A percentile compares a stretch with the other conserved stretches of the same genome.
phyloP scores from a whole-genome alignment of 2,329 filamentous ascomycete genomes.

The Microdochium nivale region DNA sequence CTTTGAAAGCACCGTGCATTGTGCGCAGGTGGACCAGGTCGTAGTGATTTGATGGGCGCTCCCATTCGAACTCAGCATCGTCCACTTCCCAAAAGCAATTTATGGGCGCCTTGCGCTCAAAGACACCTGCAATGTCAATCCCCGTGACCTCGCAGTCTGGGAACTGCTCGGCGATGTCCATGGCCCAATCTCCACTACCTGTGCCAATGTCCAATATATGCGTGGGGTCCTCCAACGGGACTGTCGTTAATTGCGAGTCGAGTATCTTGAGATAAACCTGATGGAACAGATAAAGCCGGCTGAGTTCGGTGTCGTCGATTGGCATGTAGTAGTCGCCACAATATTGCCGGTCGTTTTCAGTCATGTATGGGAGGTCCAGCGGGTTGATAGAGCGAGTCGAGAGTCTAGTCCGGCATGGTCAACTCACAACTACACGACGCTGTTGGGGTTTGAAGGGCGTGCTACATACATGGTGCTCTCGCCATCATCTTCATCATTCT shows the following conservation, averaged over 20 bases:
- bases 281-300: constrained; percentile 51
- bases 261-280: constrained; percentile 51
- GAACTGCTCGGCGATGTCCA: constrained; percentile 44
- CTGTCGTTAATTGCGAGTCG: constrained; percentile 33
- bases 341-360: constrained; percentile 55
- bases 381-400: constrained; percentile 40
- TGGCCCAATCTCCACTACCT: constrained; percentile 45
- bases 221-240: constrained; percentile 28
- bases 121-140: constrained; percentile 50
- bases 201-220: constrained; percentile 51
- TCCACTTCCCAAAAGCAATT: constrained; percentile 54
- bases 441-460: too few relatives aligned
- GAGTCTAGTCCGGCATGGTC: constrained; percentile 8
- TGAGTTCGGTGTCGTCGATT: constrained; percentile 57
- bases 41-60: constrained; percentile 39
- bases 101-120: constrained; percentile 45
- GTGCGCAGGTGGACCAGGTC: constrained; percentile 49
- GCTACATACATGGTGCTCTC: background rate
- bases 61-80: constrained; percentile 50
- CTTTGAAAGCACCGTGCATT: constrained; percentile 45
- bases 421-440: background rate
- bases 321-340: constrained; percentile 57
- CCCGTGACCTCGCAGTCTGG: constrained; percentile 48
- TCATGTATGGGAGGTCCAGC: constrained; percentile 43
- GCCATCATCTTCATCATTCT: background rate